Evolutionary conservation across 495 filamentous ascomycete genomes (phyloP), one percentile per base, ranked within the genome.

Genomic region (Penicillium simplicissimum): DNA sequence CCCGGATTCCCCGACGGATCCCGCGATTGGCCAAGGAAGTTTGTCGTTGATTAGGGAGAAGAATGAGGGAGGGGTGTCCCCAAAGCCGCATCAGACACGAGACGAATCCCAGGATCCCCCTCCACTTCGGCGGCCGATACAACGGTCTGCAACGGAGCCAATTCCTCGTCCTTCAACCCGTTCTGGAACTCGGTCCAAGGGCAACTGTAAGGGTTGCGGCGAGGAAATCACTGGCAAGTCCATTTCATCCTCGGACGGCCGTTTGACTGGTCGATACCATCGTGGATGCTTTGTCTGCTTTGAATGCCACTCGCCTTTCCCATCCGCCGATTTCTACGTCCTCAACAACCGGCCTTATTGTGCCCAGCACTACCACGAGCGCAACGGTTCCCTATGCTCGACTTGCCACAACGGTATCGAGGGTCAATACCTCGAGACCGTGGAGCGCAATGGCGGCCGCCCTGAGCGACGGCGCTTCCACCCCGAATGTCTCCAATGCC

Each of bases 291-390:
- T 98, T 71, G 90, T 94, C 5, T 98, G 95, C 79, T 85, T 85
- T 4, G 91, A 90, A 8, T 98, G 95, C 78, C 76, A 77, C 13
- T 83, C 85, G 25, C 90, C 93, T 3, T 98, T 98, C 68, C 80
- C 86, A 48, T 94, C 93, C 0, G 83, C 91, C 2, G 93, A 95
- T 55, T 98, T 98, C 68, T 98, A 98, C 74, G 93, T 98, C 38
- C 77, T 91, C 37, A 78, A 90, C 64, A 90, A 98, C 73, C 78
- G 85, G 9, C 95, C 95, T 4, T 97, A 90, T 78, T 98, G 95
- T 77, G 88, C 90, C 35, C 87, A 88, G 36, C 93, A 98, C 74
- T 98, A 98, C 70, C 95, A 98, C 74, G 83, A 90, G 71, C 83
- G 93, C 38, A 98, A 98, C 69, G 86, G 87, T 42, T 94, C 90